Evolutionary conservation across 257 asterid genomes (phyloP).

Genomic region (Primulina huaijiensis): DNA sequence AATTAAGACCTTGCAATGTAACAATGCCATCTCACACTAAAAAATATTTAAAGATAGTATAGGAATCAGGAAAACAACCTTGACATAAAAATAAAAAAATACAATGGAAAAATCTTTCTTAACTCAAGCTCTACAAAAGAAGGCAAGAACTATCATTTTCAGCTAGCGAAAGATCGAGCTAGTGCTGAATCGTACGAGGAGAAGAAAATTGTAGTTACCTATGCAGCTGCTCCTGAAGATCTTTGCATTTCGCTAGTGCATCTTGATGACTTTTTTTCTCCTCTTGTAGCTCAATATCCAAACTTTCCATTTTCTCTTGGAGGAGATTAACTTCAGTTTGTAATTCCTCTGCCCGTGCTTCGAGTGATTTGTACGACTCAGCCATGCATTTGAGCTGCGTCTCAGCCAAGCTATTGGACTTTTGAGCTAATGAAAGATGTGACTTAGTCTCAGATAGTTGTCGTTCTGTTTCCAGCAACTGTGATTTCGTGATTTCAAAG

Average conservation of each 20-base stretch:
- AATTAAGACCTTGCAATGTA: constrained; percentile 6
- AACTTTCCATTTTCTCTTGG: constrained; percentile 47
- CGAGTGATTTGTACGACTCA: constrained; percentile 83
- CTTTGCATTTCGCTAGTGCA: constrained; percentile 56
- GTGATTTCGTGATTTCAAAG: constrained; percentile 60
- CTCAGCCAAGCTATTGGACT: constrained; percentile 79
- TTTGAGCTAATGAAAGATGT: constrained; percentile 68
- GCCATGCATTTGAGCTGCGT: constrained; percentile 99
- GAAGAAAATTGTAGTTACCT: constrained; percentile 42
- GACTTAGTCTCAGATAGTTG: constrained; percentile 81
- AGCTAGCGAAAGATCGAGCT: constrained; percentile 6
- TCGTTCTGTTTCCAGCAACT: constrained; percentile 63
- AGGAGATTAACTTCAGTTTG: constrained; percentile 66
- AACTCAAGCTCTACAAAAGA: neutral
- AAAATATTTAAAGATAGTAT: constrained; percentile 8
- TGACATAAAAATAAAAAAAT: neutral
- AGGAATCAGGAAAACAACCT: constrained; percentile 2
- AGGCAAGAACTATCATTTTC: constrained; percentile 8
- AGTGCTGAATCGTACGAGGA: neutral
- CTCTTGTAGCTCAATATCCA: constrained; percentile 67
- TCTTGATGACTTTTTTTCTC: constrained; percentile 62
- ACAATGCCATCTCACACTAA: neutral
- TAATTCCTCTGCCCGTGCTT: constrained; percentile 66
- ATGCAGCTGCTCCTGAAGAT: constrained; percentile 64
- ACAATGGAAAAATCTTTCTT: neutral